Evolutionary conservation across 352 stramenopile species (phyloP).

Genomic region (Globisporangium yorkense): DNA sequence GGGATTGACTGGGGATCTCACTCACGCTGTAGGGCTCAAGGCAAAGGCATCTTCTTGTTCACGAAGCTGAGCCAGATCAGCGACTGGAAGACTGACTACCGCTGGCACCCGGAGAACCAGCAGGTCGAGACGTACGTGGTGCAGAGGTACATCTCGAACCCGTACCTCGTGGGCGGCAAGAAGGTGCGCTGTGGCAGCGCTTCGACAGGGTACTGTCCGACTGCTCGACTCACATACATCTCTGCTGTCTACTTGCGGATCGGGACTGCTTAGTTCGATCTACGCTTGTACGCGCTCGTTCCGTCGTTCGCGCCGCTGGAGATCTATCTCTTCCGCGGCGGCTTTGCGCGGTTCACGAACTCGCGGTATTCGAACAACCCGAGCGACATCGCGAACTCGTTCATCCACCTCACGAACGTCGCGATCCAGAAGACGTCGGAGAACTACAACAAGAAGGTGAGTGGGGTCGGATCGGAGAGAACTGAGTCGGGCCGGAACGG

Average conservation of each 20-base stretch:
- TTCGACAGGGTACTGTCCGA: no score
- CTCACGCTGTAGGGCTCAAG: conserved; percentile 48
- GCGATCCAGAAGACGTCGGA: conserved; percentile 93
- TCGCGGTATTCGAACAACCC: conserved; percentile 87
- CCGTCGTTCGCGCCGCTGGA: conserved; percentile 89
- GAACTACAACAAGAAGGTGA: conserved; percentile 88
- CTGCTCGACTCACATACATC: not conserved
- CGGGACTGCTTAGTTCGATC: conserved; percentile 66
- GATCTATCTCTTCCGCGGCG: conserved; percentile 89
- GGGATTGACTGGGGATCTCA: not conserved
- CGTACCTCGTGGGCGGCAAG: conserved; percentile 91
- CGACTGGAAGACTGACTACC: conserved; percentile 90
- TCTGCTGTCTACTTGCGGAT: not conserved
- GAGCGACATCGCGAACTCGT: conserved; percentile 87
- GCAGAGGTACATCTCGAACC: conserved; percentile 92
- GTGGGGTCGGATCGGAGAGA: not conserved
- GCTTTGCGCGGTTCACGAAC: conserved; percentile 91
- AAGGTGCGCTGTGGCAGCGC: conserved; percentile 32
- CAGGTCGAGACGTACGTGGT: conserved; percentile 92
- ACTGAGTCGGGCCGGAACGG: not conserved
- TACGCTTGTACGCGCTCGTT: conserved; percentile 91
- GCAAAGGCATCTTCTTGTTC: conserved; percentile 94
- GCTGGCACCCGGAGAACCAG: conserved; percentile 68
- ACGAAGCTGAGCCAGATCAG: conserved; percentile 91
- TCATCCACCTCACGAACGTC: conserved; percentile 94